Conservation (phyloP, 129 eudicot genomes). For the Lonicera japonica region DNA sequence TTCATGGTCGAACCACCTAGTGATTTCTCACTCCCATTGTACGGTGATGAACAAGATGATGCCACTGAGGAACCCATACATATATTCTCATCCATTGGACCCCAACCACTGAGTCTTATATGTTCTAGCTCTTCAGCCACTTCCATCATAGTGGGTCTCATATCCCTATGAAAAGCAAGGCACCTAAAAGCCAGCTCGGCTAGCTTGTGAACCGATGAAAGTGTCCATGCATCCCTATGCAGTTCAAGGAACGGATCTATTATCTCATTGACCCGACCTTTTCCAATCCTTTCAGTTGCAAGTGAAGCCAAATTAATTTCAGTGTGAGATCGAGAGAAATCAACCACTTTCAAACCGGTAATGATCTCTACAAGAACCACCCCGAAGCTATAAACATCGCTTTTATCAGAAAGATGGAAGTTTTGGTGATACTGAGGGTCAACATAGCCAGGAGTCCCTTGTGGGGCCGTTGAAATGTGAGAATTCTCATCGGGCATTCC, state of each 20-base stretch:
- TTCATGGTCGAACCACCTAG: slow-evolving; percentile 14
- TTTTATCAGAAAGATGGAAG: slow-evolving; percentile 87
- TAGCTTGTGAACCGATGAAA: slow-evolving; percentile 69
- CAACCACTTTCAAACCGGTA: slow-evolving; percentile 81
- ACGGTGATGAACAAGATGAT: slow-evolving; percentile 61
- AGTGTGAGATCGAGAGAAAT: slow-evolving; percentile 59
- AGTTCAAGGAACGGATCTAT: slow-evolving; percentile 75
- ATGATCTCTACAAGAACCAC: slow-evolving; percentile 91
- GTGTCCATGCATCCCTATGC: slow-evolving; percentile 78
- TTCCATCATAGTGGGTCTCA: slow-evolving; percentile 94
- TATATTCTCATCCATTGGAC: slow-evolving; percentile 44
- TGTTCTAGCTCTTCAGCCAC: slow-evolving; percentile 88
- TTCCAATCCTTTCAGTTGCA: slow-evolving; percentile 71
- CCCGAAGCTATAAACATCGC: slow-evolving; percentile 93
- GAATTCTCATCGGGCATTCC: slow-evolving; percentile 81
- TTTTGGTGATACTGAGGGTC: slow-evolving; percentile 97
- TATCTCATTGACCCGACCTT: slow-evolving; percentile 72
- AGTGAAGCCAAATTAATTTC: slow-evolving; percentile 90
- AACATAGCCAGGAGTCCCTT: slow-evolving; percentile 96
- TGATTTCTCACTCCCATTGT: slow-evolving; percentile 56
- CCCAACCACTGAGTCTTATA: slow-evolving; percentile 63
- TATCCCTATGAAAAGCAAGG: slow-evolving; percentile 85
- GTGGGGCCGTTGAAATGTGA: slow-evolving; percentile 94
- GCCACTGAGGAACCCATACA: slow-evolving; percentile 55
- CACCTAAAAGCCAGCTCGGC: slow-evolving; percentile 96